phyloP scores from a whole-genome alignment of 495 filamentous ascomycete genomes.

The Amphirosellinia nigrospora region DNA sequence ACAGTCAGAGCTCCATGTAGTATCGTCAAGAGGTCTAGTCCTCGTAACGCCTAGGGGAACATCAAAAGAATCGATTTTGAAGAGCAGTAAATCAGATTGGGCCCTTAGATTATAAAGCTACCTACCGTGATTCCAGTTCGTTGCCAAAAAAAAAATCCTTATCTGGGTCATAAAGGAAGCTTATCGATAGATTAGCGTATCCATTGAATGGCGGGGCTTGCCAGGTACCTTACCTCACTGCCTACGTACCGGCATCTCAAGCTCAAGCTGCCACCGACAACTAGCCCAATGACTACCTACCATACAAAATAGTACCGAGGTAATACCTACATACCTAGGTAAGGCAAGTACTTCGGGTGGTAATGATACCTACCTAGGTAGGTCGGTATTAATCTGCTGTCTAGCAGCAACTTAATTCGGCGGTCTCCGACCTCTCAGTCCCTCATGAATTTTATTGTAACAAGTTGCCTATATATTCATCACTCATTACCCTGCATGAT shows the following conservation, averaged over 20 bases:
- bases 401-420: background rate
- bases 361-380: too few species aligned
- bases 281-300: background rate
- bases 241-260: background rate
- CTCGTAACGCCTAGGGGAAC: background rate
- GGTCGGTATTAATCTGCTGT: background rate
- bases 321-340: too few species aligned
- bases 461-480: too few species aligned
- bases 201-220: slow-evolving; percentile 8
- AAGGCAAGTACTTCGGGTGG: too few species aligned
- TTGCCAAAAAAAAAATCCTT: slow-evolving; percentile 21
- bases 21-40: background rate
- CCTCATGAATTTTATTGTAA: background rate
- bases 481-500: too few species aligned
- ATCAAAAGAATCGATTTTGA: background rate
- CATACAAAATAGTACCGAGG: too few species aligned
- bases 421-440: background rate
- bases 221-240: background rate
- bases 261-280: background rate
- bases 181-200: slow-evolving; percentile 23
- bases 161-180: slow-evolving; percentile 1
- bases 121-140: background rate
- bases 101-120: background rate
- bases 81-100: background rate
- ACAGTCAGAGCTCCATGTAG: background rate